Evolutionary conservation across 2,329 filamentous ascomycete genomes (phyloP).

Genomic region (Madurella mycetomatis): DNA sequence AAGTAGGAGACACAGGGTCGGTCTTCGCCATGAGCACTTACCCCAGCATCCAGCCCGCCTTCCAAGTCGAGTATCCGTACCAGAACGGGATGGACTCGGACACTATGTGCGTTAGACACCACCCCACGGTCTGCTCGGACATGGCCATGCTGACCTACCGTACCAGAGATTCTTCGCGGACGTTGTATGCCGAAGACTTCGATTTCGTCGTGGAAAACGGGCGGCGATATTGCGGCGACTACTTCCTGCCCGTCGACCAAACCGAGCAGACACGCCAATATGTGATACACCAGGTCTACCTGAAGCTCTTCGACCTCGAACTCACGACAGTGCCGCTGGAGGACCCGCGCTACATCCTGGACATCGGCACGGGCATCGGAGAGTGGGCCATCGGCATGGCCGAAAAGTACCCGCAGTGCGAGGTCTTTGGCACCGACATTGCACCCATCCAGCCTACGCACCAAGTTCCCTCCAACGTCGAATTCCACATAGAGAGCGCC

Average conservation of each 20-base stretch:
- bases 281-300: slow-evolving; percentile 31
- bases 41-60: slow-evolving; percentile 18
- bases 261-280: slow-evolving; percentile 41
- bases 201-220: slow-evolving; percentile 54
- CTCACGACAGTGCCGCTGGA: slow-evolving; percentile 34
- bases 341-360: slow-evolving; percentile 44
- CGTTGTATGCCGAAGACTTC: slow-evolving; percentile 31
- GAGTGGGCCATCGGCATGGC: slow-evolving; percentile 51
- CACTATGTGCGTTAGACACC: slow-evolving; percentile 23
- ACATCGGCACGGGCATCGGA: slow-evolving; percentile 57
- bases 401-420: slow-evolving; percentile 48
- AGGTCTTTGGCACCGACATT: slow-evolving; percentile 56
- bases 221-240: slow-evolving; percentile 54
- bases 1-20: slow-evolving; percentile 11
- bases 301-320: slow-evolving; percentile 30
- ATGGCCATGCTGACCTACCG: slow-evolving; percentile 10
- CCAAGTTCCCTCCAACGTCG: slow-evolving; percentile 53
- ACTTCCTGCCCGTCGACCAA: slow-evolving; percentile 57
- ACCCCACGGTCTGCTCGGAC: neutral
- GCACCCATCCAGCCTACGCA: slow-evolving; percentile 52
- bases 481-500: slow-evolving; percentile 57
- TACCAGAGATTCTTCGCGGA: slow-evolving; percentile 31
- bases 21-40: slow-evolving; percentile 27
- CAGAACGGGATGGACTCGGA: slow-evolving; percentile 20
- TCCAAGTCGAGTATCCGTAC: slow-evolving; percentile 21